Base-by-base conservation (phyloP, 108 stramenopile genomes). In the Nitzschia sp. region DNA sequence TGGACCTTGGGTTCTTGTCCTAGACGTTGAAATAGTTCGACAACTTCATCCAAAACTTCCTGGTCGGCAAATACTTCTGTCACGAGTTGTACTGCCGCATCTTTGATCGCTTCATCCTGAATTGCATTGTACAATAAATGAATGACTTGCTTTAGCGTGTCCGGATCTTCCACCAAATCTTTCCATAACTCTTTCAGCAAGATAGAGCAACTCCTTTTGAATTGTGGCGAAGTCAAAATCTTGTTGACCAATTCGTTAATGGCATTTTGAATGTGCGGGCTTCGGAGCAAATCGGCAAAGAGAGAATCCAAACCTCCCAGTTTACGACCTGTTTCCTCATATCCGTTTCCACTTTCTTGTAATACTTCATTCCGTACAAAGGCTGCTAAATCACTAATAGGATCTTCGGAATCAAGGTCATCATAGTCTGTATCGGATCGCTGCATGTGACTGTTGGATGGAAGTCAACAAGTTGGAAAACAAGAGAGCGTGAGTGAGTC, bases 131-230 rank as follows among this genome's bases (percentile, higher is more conserved):
- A 71, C 49, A 91, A 63, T 53, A 94, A 54, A 15, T 87, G 79
- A 25, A 89, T 76, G 15, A 94, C 66, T 72, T 94, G 90, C 42
- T 71, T 46, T 19, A 82, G 36, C 33, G 93, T 94, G 61, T 90
- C 88, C 2, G 84, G 82, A 68, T 94, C 93, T 13, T 81, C 68
- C 17, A 91, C 59, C 31, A 94, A 66, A 66, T 94, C 90, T n/a
- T 83, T 57, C 85, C 86, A 88, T 11, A 94, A 61, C 69, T 84
- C 84, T 66, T 77, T 79, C 36, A 91, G 56, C 26, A 94, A 65
- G 9, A 64, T 35, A 28, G 82, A 71, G 46, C 83, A 79, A 27
- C 89, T 86, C 46, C 76, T 70, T 65, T 90, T 83, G 64, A 94
- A 85, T 42, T 83, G 82, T 19, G 72, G 64, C 11, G 85, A 84